Base-by-base conservation (phyloP, 1,284 basidiomycete species). In the Cryptococcus sp. region DNA sequence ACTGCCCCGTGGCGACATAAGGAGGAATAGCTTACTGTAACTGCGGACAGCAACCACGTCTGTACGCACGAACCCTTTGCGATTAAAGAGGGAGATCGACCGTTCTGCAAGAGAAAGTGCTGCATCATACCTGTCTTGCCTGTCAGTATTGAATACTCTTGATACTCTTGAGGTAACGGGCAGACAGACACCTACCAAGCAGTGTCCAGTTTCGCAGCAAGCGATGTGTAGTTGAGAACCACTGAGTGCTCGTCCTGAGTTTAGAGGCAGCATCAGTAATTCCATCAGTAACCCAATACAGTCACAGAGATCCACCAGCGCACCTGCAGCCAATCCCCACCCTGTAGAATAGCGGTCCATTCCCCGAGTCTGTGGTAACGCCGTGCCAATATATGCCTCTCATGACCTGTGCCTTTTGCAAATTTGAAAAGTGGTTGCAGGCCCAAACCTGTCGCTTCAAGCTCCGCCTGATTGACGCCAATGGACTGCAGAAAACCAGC, bases 281-380 rank as follows among this genome's bases (percentile, higher is more conserved):
- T 15, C 28, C 36, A 11, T 13, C 13, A 23, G 9, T 23, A 15
- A n/a, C 4, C 13, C 33, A n/a, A 49, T 20, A n/a, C 18, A 48
- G 18, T 16, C 15, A 42, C 20, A 42, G 20, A 28, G 35, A n/a
- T n/a, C 33, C 8, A 61, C 68, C 55, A 9, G 28, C 28, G 28
- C 42, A 72, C 72, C 12, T 56, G 52, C 1, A 68, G 43, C 71
- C 72, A 76, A 16, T 55, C 52, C 9, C 55, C 44, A 0, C 66
- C 68, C 42, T 72, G 69, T 5, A 66, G 23, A 0, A 58, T 57
- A 49, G 68, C 64, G 12, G 62, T 69, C 73, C 73, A 76, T 47
- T 70, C 57, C 0, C 64, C 68, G 3, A 74, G 53, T n/a, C 71
- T 62, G 35, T 61, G 64, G 28, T 69, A 68, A 36, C 66, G 49